These are phyloP conservation scores for Geranium incanum DNA, from an alignment of 441 rosid species.

Conservation along the genomic window DNA sequence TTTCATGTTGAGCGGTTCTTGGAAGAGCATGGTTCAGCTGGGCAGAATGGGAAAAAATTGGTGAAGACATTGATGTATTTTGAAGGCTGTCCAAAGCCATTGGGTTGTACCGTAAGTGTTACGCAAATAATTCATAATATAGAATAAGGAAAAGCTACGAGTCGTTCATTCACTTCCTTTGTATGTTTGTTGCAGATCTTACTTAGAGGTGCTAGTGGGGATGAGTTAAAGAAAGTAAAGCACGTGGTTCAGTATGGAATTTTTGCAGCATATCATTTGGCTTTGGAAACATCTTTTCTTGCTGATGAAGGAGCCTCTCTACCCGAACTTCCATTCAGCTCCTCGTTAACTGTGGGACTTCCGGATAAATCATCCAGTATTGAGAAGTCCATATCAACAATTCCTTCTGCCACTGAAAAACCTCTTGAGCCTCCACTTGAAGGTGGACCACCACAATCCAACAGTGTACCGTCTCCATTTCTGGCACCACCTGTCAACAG, in stretches of 20 bases:
- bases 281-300: conserved; percentile 86
- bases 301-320: conserved; percentile 95
- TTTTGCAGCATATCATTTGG: conserved; percentile 97
- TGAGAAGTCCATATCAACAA: conserved; percentile 75
- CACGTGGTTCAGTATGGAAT: conserved; percentile 93
- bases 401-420: conserved; percentile 57
- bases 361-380: conserved; percentile 63
- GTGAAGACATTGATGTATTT: conserved; percentile 88
- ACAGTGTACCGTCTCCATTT: conserved; percentile 43
- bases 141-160: neutral
- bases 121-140: conserved; percentile 5
- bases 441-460: conserved; percentile 47
- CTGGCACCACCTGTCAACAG: conserved; percentile 30
- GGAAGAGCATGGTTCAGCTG: conserved; percentile 80
- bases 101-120: conserved; percentile 88
- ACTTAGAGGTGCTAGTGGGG: conserved; percentile 81
- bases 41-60: conserved; percentile 72
- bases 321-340: conserved; percentile 66
- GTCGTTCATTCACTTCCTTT: conserved; percentile 18
- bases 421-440: conserved; percentile 35
- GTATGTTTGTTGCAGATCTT: conserved; percentile 56
- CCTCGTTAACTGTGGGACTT: conserved; percentile 71
- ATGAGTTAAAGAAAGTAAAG: conserved; percentile 88
- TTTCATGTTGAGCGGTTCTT: conserved; percentile 70
- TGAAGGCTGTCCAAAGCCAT: conserved; percentile 95